These are phyloP conservation scores for Trypanosoma cruzi DNA, from an alignment of 208 protist species.

Conservation along the genomic window DNA sequence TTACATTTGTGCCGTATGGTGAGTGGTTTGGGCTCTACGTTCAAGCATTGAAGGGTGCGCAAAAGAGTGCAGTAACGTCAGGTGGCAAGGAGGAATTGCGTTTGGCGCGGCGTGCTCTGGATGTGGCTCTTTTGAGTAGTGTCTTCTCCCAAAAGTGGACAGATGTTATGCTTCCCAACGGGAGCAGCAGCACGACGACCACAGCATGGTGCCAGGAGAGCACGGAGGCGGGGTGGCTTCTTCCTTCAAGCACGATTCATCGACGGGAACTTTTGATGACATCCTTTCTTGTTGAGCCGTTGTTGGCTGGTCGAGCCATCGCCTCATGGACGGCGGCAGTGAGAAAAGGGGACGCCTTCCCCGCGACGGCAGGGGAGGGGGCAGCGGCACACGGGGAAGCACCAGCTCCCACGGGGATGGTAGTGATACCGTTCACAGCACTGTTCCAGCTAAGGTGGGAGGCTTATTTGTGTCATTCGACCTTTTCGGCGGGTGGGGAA, in stretches of 20 bases:
- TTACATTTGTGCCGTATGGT: constrained; percentile 59
- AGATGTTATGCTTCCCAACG: constrained; percentile 36
- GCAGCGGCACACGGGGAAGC: background rate
- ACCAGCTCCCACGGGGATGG: background rate
- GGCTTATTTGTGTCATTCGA: constrained; percentile 35
- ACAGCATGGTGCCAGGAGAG: constrained; percentile 21
- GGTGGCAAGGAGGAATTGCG: background rate
- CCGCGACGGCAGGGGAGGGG: background rate
- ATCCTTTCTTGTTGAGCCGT: constrained; percentile 60
- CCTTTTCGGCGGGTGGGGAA: background rate
- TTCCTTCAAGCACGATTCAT: constrained; percentile 1
- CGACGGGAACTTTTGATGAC: constrained; percentile 22
- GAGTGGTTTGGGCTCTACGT: constrained; percentile 78
- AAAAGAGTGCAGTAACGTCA: background rate
- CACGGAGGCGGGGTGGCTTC: constrained; percentile 8
- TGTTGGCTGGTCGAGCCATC: constrained; percentile 53
- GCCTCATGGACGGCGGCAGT: constrained; percentile 45
- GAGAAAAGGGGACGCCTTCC: constrained; percentile 10
- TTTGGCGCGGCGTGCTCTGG: constrained; percentile 24
- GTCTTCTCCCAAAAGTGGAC: constrained; percentile 59
- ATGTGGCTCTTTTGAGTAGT: constrained; percentile 63
- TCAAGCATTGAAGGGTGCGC: constrained; percentile 26
- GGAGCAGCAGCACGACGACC: constrained; percentile 1
- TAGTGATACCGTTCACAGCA: constrained; percentile 59
- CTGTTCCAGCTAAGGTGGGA: constrained; percentile 60